These are phyloP conservation scores for Fragosphaeria purpurea DNA, from an alignment of 2,329 filamentous ascomycete species.

Conservation along the genomic window DNA sequence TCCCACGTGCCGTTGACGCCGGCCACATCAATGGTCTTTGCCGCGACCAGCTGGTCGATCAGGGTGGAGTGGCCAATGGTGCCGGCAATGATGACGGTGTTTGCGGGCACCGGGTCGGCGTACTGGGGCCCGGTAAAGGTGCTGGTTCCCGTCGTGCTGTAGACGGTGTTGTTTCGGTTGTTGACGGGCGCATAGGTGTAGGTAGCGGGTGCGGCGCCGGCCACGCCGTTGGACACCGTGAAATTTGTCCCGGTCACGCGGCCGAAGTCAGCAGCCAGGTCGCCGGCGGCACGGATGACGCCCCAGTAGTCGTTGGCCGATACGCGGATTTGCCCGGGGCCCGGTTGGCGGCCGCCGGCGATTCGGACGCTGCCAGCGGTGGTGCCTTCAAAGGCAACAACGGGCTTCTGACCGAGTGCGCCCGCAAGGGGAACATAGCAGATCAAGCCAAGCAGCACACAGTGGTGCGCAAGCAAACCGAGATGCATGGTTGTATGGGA, in stretches of 20 bases:
- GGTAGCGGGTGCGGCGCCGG: constrained; percentile 23
- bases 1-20: constrained; percentile 58
- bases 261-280: constrained; percentile 59
- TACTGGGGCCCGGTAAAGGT: constrained; percentile 36
- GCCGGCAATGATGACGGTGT: constrained; percentile 55
- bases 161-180: constrained; percentile 38
- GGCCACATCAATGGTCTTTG: constrained; percentile 47
- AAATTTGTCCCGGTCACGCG: constrained; percentile 59
- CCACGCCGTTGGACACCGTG: constrained; percentile 41
- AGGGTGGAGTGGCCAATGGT: constrained; percentile 55
- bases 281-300: constrained; percentile 56
- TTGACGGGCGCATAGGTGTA: constrained; percentile 35
- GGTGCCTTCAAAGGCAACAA: constrained; percentile 29
- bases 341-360: constrained; percentile 23
- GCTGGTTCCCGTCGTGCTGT: constrained; percentile 29
- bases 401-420: constrained; percentile 40
- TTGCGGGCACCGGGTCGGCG: constrained; percentile 28
- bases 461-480: neutral
- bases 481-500: constrained; percentile 1
- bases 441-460: neutral
- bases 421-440: constrained; percentile 8
- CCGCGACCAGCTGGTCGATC: constrained; percentile 47
- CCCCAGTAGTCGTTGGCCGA: constrained; percentile 54
- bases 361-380: constrained; percentile 22
- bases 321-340: constrained; percentile 41